Base-by-base conservation (phyloP, 129 eudicot species). In the Mikania micrantha region DNA sequence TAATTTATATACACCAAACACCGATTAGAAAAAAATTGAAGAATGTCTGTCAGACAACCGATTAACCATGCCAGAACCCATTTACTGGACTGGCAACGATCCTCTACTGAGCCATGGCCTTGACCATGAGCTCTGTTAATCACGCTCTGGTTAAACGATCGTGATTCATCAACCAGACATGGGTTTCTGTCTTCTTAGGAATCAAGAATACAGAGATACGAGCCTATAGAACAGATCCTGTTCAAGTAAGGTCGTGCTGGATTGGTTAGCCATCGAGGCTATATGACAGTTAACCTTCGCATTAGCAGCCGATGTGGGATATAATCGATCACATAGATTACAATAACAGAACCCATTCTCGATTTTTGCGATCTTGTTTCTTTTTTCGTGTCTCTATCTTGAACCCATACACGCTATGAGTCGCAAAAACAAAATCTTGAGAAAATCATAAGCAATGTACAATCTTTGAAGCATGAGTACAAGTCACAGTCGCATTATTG, bases 191-290 rank as follows among this genome's bases (percentile, higher is more conserved):
- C 91, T 83, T 83, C 79, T 80, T 82, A 73, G 89, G 60, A 85
- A 79, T 79, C 88, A 85, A 85, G 90, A 88, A 81, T 81, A 77
- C 88, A 83, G 82, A 86, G 83, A 95, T 84, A 86, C 82, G 87
- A 84, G 69, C 69, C 79, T 75, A 67, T 67, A 75, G 64, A 75
- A 75, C 74, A 59, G 63, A 74, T 88, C 87, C 77, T 88, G 90
- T 88, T 85, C 96, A 88, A 88, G 85, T 88, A 88, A 84, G 95
- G 87, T 81, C 85, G 79, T 86, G 78, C 1, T 42, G 0, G 10
- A 0, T 12, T 40, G 2, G 0, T n/a, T 2, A 40, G 9, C 45
- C 32, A 42, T 42, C 49, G 0, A 4, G 1, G 0, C 8, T 42
- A 42, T 42, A 42, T 2, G 0, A 3, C 1, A 3, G 19, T 6